Base-by-base conservation (phyloP, 179 eudicot species). In the Dionaea muscipula region DNA sequence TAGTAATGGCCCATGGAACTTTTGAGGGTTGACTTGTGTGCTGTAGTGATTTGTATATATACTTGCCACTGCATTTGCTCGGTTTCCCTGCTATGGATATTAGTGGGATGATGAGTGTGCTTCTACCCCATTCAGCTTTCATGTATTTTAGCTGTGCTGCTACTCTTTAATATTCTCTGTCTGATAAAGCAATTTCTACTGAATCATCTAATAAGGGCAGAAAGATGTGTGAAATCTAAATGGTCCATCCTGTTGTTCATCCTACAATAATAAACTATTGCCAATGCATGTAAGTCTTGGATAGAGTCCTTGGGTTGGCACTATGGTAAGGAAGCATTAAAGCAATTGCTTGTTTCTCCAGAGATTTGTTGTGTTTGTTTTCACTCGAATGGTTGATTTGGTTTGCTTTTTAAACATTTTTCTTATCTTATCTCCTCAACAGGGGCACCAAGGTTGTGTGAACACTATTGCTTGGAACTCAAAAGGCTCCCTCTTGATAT, bases 381-480 rank as follows among this genome's bases (percentile, higher is more conserved):
- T 39, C 17, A 39, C 46, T 27, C 15, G 47, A 38, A 26, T 46
- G 39, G 26, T 46, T 33, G 19, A 33, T 35, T 31, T 31, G 17
- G 23, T 1, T 18, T 21, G 47, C 10, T 21, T 18, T n/a, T 13
- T 16, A 55, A 14, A 28, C 25, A 26, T 66, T 52, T 28, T 16
- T 16, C 18, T 20, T 50, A 23, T 44, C 14, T 63, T 56, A 43
- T 49, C 37, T 18, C 41, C 35, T 70, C 17, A 39, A 53, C 79
- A 90, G 97, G 97, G 91, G 70, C 97, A 90, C 67, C 55, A 35
- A 47, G 91, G 97, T 45, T 90, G 97, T 68, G 97, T 90, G 19
- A 90, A 90, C 74, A 64, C 94, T 53, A 74, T 90, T 28, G 81
- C 95, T 55, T 90, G 97, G 97, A 90, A 86, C 64, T 81, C 97